A percentile compares a stretch with the other conserved stretches of the same genome.
Evolutionary conservation across 352 stramenopile species (phyloP).

Genomic region (Phytophthora pini): DNA sequence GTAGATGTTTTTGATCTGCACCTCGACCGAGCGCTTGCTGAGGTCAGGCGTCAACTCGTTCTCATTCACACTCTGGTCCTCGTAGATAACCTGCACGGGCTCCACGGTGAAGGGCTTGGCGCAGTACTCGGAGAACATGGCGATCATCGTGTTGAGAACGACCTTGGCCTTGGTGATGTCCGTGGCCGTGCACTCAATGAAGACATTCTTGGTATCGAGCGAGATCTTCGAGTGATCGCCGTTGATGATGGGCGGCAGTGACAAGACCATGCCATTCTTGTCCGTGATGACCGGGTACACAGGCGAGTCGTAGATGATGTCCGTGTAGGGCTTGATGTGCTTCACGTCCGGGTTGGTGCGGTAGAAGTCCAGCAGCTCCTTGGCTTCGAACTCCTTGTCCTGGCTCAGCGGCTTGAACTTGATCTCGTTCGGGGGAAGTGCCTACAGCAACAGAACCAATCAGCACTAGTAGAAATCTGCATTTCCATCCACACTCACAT

Average conservation of each 20-base stretch:
- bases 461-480: neutral
- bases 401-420: slow-evolving; percentile 97
- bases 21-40: slow-evolving; percentile 87
- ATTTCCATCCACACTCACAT: slow-evolving; percentile 50
- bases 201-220: slow-evolving; percentile 98
- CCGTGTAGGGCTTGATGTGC: slow-evolving; percentile 99
- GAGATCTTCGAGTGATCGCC: slow-evolving; percentile 97
- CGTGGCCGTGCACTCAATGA: slow-evolving; percentile 99
- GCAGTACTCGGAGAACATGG: slow-evolving; percentile 99
- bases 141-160: slow-evolving; percentile 99
- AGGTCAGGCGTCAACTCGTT: slow-evolving; percentile 94
- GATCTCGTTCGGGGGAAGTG: slow-evolving; percentile 93
- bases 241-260: slow-evolving; percentile 99
- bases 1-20: slow-evolving; percentile 87
- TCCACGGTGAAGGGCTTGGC: slow-evolving; percentile 96
- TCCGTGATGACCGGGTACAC: slow-evolving; percentile 99
- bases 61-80: slow-evolving; percentile 74
- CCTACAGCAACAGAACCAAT: slow-evolving; percentile 52
- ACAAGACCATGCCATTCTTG: slow-evolving; percentile 95
- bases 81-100: slow-evolving; percentile 97
- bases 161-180: slow-evolving; percentile 99
- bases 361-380: slow-evolving; percentile 96
- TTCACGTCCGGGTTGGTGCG: slow-evolving; percentile 95
- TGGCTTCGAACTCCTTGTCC: slow-evolving; percentile 92
- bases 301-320: slow-evolving; percentile 99